Evolutionary conservation across 352 stramenopile genomes (phyloP), one percentile per base, ranked within the genome.

Genomic region (Elongisporangium prolatum): DNA sequence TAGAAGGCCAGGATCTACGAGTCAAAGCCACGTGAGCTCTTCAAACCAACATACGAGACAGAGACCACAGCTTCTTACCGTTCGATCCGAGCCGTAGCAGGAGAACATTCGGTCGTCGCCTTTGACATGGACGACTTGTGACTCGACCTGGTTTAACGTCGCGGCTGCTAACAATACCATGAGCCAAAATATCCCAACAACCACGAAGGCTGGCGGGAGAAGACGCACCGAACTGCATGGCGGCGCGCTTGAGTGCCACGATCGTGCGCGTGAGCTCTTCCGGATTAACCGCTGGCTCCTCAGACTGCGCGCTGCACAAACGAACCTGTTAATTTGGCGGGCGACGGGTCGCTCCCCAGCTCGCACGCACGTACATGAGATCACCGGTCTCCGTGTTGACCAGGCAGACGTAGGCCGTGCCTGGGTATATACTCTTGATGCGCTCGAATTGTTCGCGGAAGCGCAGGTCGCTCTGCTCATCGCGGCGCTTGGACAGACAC

Each of bases 51-150:
- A n/a, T n/a, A n/a, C n/a, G n/a, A 22, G 9, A 20, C 21, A 21
- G 16, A 13, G 8, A 9, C 28, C 14, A 21, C 40, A 4, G n/a
- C 28, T 10, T 62, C 80, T 55, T 57, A 93, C 83, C 68, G 84
- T 91, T 53, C 80, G 73, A 37, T 77, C 80, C 11, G 73, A 78
- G 40, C 83, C 80, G 63, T 91, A 95, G 61, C 83, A 95, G 9
- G 85, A 95, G 58, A 95, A 93, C 73, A 95, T 91, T 52, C 80
- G 81, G 40, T 89, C 78, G 54, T 86, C 83, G 52, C 83, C 83
- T 63, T 89, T 84, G 50, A 95, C 80, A 54, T 95, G 85, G 24
- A 95, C 80, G 24, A 90, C 74, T 50, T 95, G 85, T 24, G 83
- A 87, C 59, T 92, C 83, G 59, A 86, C 75, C 70, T 91, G 83